These are phyloP conservation scores for Pseudoperonospora humuli DNA, from an alignment of 352 stramenopile genomes.

Conservation along the genomic window DNA sequence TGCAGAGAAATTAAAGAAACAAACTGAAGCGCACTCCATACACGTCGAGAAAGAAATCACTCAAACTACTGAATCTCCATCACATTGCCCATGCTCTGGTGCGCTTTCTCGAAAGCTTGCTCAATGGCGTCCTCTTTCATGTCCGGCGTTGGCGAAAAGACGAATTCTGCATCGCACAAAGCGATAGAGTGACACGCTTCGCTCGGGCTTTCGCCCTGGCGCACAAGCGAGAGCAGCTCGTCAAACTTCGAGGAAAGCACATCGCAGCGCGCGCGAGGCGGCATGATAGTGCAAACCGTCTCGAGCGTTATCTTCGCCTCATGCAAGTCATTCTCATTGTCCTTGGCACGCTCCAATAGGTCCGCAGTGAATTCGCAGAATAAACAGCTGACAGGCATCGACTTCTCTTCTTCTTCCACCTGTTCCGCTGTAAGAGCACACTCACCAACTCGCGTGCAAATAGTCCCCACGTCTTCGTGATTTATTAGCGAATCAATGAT, in stretches of 20 bases:
- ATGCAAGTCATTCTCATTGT: constrained; percentile 40
- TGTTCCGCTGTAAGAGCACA: constrained; percentile 21
- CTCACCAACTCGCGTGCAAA: constrained; percentile 40
- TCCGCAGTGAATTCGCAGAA: constrained; percentile 77
- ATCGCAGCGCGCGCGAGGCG: constrained; percentile 48
- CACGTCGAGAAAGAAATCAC: background rate
- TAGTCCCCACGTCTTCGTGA: constrained; percentile 38
- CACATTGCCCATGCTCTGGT: constrained; percentile 26
- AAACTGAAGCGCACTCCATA: too few species aligned
- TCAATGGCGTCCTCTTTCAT: constrained; percentile 17
- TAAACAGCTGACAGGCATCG: constrained; percentile 56
- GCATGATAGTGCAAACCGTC: constrained; percentile 69
- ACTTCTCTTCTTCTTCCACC: constrained; percentile 18
- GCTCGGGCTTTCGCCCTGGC: constrained; percentile 50
- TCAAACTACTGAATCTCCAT: constrained; percentile 40
- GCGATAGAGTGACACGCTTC: constrained; percentile 48
- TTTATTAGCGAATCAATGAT: constrained; percentile 51
- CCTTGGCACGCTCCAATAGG: constrained; percentile 37
- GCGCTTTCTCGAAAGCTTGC: constrained; percentile 24
- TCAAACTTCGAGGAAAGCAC: constrained; percentile 74
- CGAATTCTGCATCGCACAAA: constrained; percentile 44
- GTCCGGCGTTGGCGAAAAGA: constrained; percentile 13
- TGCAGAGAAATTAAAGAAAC: too few species aligned
- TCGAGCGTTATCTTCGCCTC: constrained; percentile 63
- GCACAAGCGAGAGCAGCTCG: constrained; percentile 44